These are phyloP conservation scores for Wallacemonas sp. DNA, from an alignment of 208 protist genomes.

Conservation along the genomic window DNA sequence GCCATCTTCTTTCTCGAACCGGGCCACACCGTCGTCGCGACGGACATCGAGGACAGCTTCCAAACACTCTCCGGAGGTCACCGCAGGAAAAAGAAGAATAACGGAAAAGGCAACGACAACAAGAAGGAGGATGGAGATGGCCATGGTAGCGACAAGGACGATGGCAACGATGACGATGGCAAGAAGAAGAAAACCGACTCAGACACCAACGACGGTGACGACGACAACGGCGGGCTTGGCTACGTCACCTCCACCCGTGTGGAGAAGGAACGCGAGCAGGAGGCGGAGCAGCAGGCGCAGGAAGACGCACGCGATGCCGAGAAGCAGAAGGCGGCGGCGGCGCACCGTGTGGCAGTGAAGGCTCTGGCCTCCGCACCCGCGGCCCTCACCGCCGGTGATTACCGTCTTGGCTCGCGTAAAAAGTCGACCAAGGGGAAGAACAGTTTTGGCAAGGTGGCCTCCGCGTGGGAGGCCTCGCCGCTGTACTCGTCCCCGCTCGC, in stretches of 20 bases:
- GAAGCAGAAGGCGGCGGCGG: neutral
- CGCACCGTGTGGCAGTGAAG: neutral
- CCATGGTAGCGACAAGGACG: neutral
- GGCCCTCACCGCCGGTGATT: conserved; percentile 8
- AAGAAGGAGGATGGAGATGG: conserved; percentile 1
- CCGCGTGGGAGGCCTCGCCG: conserved; percentile 26
- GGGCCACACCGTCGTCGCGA: conserved; percentile 30
- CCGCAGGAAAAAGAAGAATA: conserved; percentile 20
- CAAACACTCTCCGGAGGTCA: neutral
- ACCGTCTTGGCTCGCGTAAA: conserved; percentile 17
- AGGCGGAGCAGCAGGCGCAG: neutral
- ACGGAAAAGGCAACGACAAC: neutral
- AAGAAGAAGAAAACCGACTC: too few species aligned
- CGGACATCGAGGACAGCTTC: conserved; percentile 36
- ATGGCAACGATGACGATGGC: neutral
- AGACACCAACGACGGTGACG: neutral
- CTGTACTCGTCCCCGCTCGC: conserved; percentile 47
- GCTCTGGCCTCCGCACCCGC: conserved; percentile 3
- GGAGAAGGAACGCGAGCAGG: neutral
- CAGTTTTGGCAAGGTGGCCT: conserved; percentile 11
- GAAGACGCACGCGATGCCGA: neutral
- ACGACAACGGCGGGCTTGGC: conserved; percentile 7
- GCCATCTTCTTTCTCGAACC: conserved; percentile 41
- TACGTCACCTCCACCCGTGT: conserved; percentile 24
- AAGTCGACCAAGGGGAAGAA: conserved; percentile 17